A percentile compares a stretch with the other conserved stretches of the same genome.
Conservation (phyloP, 2,329 filamentous ascomycete genomes). For the Botrytis porri region DNA sequence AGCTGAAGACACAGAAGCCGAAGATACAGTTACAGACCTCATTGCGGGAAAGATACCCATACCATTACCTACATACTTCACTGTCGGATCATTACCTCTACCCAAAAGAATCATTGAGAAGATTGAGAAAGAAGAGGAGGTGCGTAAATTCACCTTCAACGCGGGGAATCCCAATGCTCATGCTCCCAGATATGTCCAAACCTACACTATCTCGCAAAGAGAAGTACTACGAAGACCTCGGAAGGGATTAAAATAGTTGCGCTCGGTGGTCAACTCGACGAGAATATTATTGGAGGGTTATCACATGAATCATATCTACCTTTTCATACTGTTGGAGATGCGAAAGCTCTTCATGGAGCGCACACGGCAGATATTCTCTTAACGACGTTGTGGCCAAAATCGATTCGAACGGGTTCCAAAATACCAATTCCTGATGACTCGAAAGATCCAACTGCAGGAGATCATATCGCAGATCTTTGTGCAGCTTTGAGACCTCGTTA, state of each 20-base stretch:
- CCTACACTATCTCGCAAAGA: conserved; percentile 52
- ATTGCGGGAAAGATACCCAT: conserved; percentile 70
- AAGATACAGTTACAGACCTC: conserved; percentile 59
- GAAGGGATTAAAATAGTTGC: conserved; percentile 87
- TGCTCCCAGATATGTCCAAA: conserved; percentile 71
- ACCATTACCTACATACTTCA: conserved; percentile 87
- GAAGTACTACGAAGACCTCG: conserved; percentile 72
- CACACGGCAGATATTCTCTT: conserved; percentile 82
- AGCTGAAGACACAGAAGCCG: conserved; percentile 58
- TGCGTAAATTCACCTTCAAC: conserved; percentile 33
- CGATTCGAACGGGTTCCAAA: conserved; percentile 67
- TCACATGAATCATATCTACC: conserved; percentile 74
- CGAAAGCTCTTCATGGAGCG: conserved; percentile 70
- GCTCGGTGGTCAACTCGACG: conserved; percentile 71
- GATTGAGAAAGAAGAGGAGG: conserved; percentile 65
- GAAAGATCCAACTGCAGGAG: conserved; percentile 53
- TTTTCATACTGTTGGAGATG: conserved; percentile 73
- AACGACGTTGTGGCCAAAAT: conserved; percentile 80
- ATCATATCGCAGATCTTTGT: conserved; percentile 75
- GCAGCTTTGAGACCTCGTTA: conserved; percentile 83
- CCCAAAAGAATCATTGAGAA: conserved; percentile 69
- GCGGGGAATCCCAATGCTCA: conserved; percentile 8
- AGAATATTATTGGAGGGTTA: conserved; percentile 56
- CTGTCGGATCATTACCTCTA: conserved; percentile 69
- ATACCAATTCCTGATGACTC: conserved; percentile 53